A percentile compares a stretch with the other conserved stretches of the same genome.
phyloP scores from a whole-genome alignment of 2,329 filamentous ascomycete genomes.

The Sordariomycetes sp. region DNA sequence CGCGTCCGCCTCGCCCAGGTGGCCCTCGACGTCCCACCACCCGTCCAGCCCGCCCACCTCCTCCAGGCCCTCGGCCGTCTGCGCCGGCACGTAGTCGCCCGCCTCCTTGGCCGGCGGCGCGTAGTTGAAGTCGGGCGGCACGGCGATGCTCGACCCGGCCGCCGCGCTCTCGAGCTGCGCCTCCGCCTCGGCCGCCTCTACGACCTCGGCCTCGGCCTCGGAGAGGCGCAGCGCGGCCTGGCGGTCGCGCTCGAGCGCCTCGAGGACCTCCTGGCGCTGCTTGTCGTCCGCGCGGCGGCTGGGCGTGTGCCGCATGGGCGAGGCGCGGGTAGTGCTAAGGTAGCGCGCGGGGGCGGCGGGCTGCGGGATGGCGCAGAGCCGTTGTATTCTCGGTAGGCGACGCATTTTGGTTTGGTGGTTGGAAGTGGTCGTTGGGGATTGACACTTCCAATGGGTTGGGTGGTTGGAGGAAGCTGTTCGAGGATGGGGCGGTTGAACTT shows the following conservation, averaged over 20 bases:
- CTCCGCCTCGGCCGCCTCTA: conserved; percentile 14
- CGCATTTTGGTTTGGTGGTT: conserved; percentile 24
- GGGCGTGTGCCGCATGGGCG: conserved; percentile 14
- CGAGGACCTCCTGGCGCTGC: conserved; percentile 17
- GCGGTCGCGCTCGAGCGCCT: conserved; percentile 26
- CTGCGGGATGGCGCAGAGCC: conserved; percentile 19
- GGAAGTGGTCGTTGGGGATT: neutral
- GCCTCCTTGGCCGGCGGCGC: conserved; percentile 11
- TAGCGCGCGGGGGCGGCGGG: conserved; percentile 5
- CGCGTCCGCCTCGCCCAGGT: conserved; percentile 36
- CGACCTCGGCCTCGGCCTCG: conserved; percentile 7
- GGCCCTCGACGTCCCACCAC: conserved; percentile 45
- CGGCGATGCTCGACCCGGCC: neutral
- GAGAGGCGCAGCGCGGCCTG: conserved; percentile 10
- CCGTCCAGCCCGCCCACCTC: conserved; percentile 32
- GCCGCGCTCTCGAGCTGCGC: conserved; percentile 12
- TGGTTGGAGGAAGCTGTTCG: neutral
- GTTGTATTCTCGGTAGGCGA: conserved; percentile 27
- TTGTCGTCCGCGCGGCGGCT: conserved; percentile 8
- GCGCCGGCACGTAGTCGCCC: conserved; percentile 35
- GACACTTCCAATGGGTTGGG: neutral
- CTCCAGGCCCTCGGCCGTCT: conserved; percentile 30
- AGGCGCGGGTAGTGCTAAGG: conserved; percentile 12
- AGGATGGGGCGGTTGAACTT: neutral
- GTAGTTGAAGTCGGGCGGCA: conserved; percentile 8